Conservation (phyloP, 257 asterid species). For the Lithospermum erythrorhizon region DNA sequence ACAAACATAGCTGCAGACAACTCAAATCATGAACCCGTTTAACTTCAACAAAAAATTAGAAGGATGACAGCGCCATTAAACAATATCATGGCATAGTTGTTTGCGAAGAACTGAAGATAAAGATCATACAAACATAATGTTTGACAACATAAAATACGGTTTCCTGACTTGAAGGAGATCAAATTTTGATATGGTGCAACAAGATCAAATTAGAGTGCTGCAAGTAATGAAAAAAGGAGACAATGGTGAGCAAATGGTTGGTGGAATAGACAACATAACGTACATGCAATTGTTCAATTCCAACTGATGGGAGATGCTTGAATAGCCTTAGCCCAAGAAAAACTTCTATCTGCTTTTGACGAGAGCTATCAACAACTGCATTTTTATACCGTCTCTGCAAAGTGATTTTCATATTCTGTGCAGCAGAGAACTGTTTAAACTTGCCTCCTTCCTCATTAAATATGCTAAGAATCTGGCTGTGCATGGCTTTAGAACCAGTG, state of each 20-base stretch:
- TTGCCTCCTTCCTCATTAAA: constrained; percentile 90
- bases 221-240: neutral
- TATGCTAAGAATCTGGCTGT: constrained; percentile 97
- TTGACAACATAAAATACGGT: too few species aligned
- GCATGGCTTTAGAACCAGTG: constrained; percentile 99
- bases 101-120: too few species aligned
- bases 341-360: constrained; percentile 92
- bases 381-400: constrained; percentile 93
- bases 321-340: constrained; percentile 85
- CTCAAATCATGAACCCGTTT: too few species aligned
- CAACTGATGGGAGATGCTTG: constrained; percentile 87
- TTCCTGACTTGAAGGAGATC: too few species aligned
- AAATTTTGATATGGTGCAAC: too few species aligned
- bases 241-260: neutral
- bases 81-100: too few species aligned
- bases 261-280: constrained; percentile 17
- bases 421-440: constrained; percentile 96
- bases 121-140: too few species aligned
- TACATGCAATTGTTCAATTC: constrained; percentile 67
- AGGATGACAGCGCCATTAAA: too few species aligned
- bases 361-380: constrained; percentile 92
- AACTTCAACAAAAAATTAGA: too few species aligned
- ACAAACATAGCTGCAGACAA: too few species aligned
- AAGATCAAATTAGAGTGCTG: neutral
- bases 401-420: constrained; percentile 93